phyloP scores from a whole-genome alignment of 1,284 basidiomycete species.

The Trichosporon sp. region DNA sequence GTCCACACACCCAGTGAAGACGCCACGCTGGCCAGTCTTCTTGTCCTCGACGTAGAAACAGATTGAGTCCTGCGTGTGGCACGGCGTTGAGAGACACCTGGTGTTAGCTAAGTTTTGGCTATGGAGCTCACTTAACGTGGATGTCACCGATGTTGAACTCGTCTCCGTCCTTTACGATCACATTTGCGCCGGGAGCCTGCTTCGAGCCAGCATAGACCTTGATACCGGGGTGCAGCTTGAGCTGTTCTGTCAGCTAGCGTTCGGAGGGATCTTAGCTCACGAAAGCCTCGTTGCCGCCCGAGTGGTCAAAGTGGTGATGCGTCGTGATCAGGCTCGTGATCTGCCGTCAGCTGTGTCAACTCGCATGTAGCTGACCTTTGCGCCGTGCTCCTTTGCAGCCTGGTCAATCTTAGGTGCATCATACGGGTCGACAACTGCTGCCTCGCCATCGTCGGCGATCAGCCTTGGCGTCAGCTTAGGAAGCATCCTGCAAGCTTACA shows the following conservation, averaged over 20 bases:
- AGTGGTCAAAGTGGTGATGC: conserved; percentile 86
- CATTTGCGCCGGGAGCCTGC: conserved; percentile 62
- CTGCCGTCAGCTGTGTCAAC: conserved; percentile 13
- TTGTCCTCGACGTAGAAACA: conserved; percentile 72
- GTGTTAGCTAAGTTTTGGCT: not conserved
- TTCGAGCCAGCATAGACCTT: conserved; percentile 81
- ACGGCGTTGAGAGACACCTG: conserved; percentile 83
- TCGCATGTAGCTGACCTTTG: conserved; percentile 49
- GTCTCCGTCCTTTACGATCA: conserved; percentile 70
- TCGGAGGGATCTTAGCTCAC: conserved; percentile 22
- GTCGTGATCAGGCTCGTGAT: conserved; percentile 75
- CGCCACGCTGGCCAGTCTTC: conserved; percentile 60
- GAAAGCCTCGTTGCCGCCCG: conserved; percentile 71
- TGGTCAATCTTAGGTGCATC: conserved; percentile 69
- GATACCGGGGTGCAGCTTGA: conserved; percentile 53
- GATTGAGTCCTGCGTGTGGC: conserved; percentile 95
- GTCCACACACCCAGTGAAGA: conserved; percentile 71
- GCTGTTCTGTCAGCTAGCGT: conserved; percentile 11
- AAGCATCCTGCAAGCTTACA: conserved; percentile 35
- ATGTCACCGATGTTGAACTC: conserved; percentile 70
- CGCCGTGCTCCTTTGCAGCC: conserved; percentile 61
- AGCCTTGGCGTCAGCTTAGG: conserved; percentile 39
- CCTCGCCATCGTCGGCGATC: conserved; percentile 65
- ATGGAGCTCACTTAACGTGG: conserved; percentile 56
- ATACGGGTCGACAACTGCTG: conserved; percentile 63